A percentile compares a stretch with the other conserved stretches of the same genome.
These are phyloP conservation scores for Lolium multiflorum DNA, from an alignment of 176 grass and related monocot genomes.

Conservation along the genomic window DNA sequence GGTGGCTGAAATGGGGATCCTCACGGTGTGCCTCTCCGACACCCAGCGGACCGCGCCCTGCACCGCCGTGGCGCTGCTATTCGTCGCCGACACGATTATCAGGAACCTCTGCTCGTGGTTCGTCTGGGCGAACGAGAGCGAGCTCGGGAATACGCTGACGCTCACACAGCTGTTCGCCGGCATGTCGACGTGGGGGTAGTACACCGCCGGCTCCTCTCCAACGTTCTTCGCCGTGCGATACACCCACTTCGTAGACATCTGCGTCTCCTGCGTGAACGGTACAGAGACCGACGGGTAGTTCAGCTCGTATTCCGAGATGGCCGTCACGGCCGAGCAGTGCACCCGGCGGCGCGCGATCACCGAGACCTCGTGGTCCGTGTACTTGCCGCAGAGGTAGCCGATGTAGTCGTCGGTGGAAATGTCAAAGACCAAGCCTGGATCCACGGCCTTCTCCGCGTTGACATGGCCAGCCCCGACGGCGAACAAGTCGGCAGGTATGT, in stretches of 20 bases:
- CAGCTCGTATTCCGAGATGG: background rate
- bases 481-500: background rate
- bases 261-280: background rate
- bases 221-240: background rate
- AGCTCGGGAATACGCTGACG: background rate
- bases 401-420: background rate
- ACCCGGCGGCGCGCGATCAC: background rate
- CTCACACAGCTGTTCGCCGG: background rate
- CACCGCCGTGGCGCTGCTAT: background rate
- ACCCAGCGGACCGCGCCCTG: conserved; percentile 6
- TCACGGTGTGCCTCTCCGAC: background rate
- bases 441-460: conserved; percentile 4
- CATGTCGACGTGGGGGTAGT: background rate
- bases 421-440: background rate
- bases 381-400: conserved; percentile 11
- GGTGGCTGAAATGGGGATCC: conserved; percentile 7
- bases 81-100: background rate
- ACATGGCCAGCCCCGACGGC: background rate
- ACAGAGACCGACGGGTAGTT: conserved; percentile 6
- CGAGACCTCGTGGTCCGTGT: background rate
- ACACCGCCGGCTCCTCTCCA: background rate
- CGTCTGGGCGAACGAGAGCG: background rate
- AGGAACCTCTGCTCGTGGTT: background rate
- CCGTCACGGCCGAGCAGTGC: background rate
- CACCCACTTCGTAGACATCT: background rate